These are phyloP conservation scores for Rhizopogon roseolus DNA, from an alignment of 768 basidiomycete genomes.

Conservation along the genomic window DNA sequence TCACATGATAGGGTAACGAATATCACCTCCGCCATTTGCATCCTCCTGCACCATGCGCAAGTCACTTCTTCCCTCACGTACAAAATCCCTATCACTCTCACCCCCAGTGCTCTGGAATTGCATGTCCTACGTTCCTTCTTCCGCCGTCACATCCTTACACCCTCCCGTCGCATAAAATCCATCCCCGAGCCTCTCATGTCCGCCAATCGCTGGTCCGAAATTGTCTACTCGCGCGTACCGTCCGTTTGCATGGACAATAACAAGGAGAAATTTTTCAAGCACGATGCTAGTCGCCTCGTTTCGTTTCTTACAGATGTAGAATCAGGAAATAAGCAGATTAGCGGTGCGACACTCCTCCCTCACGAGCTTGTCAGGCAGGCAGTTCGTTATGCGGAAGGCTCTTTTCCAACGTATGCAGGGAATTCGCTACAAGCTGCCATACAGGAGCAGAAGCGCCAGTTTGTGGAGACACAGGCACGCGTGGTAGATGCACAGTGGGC, in stretches of 20 bases:
- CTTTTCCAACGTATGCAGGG: neutral
- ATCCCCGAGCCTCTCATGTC: constrained; percentile 64
- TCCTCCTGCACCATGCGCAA: constrained; percentile 42
- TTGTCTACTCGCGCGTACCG: constrained; percentile 54
- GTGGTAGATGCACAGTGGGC: constrained; percentile 68
- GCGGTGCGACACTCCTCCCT: constrained; percentile 64
- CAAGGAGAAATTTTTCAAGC: constrained; percentile 46
- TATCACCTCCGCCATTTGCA: constrained; percentile 57
- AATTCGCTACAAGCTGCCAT: constrained; percentile 7
- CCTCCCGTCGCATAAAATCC: constrained; percentile 40
- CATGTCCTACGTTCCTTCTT: constrained; percentile 51
- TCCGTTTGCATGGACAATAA: constrained; percentile 61
- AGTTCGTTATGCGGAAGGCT: constrained; percentile 1
- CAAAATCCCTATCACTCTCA: constrained; percentile 13
- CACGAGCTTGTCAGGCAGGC: constrained; percentile 52
- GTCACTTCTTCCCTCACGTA: constrained; percentile 8
- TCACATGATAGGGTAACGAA: constrained; percentile 63
- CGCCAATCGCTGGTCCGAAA: constrained; percentile 50
- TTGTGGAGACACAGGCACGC: constrained; percentile 31
- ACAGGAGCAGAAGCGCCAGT: constrained; percentile 21
- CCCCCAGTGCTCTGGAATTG: constrained; percentile 30
- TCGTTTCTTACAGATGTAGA: constrained; percentile 54
- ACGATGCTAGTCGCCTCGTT: constrained; percentile 57
- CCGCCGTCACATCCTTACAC: constrained; percentile 55
- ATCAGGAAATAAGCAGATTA: constrained; percentile 48